Base-by-base conservation (phyloP, 2,329 filamentous ascomycete species). In the Sporothrix globosa region DNA sequence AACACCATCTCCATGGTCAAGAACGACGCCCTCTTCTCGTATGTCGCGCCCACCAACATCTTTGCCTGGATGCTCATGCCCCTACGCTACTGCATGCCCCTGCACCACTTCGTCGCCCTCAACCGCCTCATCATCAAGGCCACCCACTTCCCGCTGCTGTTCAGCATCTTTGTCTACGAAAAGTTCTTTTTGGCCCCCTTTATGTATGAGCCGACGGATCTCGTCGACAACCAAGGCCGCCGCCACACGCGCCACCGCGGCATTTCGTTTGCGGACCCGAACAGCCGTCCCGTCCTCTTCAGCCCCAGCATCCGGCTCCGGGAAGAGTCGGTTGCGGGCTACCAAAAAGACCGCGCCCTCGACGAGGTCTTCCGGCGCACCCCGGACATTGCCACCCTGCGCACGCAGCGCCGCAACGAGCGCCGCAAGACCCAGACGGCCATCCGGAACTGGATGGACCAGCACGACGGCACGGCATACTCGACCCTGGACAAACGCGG, bases 1-100 rank as follows among this genome's bases (percentile, higher is more conserved):
- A 98, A 97, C 77, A 96, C 95, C 4, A 97, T 97, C 66, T 96
- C 93, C 4, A 96, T 97, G 92, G 95, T 97, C 74, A 98, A 97
- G 80, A 97, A 96, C n/a, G 95, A 98, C 78, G 92, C 93, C 0
- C 83, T 97, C 0, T 98, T 98, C 82, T 96, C 93, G 3, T 97
- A 97, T 78, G 88, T 97, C 72, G 92, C 95, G 1, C 95, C 95
- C 0, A 91, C 92, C 17, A 98, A 98, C 77, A 91, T 97, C 41
- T 86, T 97, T 73, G 94, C 92, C 1, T 98, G 94, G 95, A 78
- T 95, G 0, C 83, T 97, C 39, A 93, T 93, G 76, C 95, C 95
- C 0, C 79, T 96, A 58, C 87, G 94, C 73, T 97, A 91, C 77
- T 82, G 89, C 75, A 89, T 97, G 82, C 89, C 93, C 0, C 89